A percentile compares a stretch with the other conserved stretches of the same genome.
Conservation (phyloP, 768 basidiomycete species). For the Panus rudis region DNA sequence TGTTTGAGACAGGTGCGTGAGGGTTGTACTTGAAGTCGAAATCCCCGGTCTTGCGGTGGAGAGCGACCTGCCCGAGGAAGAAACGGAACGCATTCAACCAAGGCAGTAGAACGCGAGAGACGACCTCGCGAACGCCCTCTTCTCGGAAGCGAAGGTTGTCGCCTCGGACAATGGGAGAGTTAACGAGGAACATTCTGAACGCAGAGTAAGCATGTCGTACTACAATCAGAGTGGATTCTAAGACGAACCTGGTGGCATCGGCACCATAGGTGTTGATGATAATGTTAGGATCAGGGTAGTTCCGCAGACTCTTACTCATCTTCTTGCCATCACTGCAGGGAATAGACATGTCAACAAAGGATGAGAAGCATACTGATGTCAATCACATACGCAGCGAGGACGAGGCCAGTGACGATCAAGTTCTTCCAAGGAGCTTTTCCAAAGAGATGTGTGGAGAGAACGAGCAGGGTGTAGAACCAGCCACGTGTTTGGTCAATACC, state of each 20-base stretch:
- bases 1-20: slow-evolving; percentile 74
- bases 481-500: slow-evolving; percentile 99
- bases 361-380: neutral
- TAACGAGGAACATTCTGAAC: slow-evolving; percentile 91
- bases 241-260: slow-evolving; percentile 76
- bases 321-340: slow-evolving; percentile 85
- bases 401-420: slow-evolving; percentile 90
- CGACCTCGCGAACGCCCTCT: slow-evolving; percentile 94
- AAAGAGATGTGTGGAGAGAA: slow-evolving; percentile 93
- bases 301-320: slow-evolving; percentile 97
- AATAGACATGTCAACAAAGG: neutral
- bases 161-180: slow-evolving; percentile 96
- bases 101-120: slow-evolving; percentile 92
- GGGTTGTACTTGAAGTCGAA: slow-evolving; percentile 81
- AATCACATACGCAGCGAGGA: slow-evolving; percentile 77
- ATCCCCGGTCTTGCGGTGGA: slow-evolving; percentile 76
- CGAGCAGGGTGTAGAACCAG: slow-evolving; percentile 98
- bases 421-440: slow-evolving; percentile 97
- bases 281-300: slow-evolving; percentile 93
- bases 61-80: slow-evolving; percentile 90
- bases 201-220: neutral
- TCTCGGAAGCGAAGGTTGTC: slow-evolving; percentile 98
- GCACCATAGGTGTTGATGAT: slow-evolving; percentile 91
- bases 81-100: slow-evolving; percentile 99
- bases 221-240: neutral